These are phyloP conservation scores for Phytophthora europaea DNA, from an alignment of 352 stramenopile genomes.

Conservation along the genomic window DNA sequence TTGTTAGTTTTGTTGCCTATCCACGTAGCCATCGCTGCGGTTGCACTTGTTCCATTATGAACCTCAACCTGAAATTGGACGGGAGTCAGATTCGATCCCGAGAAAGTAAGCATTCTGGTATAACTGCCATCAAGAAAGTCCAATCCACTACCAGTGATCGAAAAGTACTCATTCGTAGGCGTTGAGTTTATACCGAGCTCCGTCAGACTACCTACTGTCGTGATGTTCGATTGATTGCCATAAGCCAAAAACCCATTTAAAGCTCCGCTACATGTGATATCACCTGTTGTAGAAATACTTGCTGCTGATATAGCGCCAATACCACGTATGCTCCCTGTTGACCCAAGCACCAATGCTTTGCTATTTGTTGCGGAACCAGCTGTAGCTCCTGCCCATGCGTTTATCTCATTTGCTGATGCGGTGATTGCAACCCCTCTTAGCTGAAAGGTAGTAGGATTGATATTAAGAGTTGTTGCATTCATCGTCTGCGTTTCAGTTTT, in stretches of 20 bases:
- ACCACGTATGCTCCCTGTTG: too few species aligned
- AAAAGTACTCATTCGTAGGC: conserved; percentile 24
- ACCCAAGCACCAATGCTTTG: too few species aligned
- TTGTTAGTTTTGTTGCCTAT: not conserved
- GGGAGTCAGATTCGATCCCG: conserved; percentile 20
- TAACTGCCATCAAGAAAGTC: conserved; percentile 25
- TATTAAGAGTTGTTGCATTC: too few species aligned
- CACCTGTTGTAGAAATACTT: too few species aligned
- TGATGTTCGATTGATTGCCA: conserved; percentile 21
- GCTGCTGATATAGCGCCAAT: conserved; percentile 10
- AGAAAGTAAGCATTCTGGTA: conserved; percentile 8
- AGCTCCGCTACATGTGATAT: not conserved
- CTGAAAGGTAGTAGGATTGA: too few species aligned
- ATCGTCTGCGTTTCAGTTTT: too few species aligned
- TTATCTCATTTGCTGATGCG: too few species aligned
- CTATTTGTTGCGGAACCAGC: too few species aligned
- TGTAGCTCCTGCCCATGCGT: too few species aligned
- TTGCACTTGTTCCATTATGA: conserved; percentile 6
- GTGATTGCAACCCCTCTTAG: not conserved
- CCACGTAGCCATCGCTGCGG: not conserved
- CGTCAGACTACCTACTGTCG: conserved; percentile 20
- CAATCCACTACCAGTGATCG: conserved; percentile 13
- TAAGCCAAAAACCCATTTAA: conserved; percentile 19
- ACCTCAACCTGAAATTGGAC: conserved; percentile 8
- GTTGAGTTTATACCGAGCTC: conserved; percentile 20